These are phyloP conservation scores for Colletotrichum costaricense DNA, from an alignment of 2,329 filamentous ascomycete genomes.

Conservation along the genomic window DNA sequence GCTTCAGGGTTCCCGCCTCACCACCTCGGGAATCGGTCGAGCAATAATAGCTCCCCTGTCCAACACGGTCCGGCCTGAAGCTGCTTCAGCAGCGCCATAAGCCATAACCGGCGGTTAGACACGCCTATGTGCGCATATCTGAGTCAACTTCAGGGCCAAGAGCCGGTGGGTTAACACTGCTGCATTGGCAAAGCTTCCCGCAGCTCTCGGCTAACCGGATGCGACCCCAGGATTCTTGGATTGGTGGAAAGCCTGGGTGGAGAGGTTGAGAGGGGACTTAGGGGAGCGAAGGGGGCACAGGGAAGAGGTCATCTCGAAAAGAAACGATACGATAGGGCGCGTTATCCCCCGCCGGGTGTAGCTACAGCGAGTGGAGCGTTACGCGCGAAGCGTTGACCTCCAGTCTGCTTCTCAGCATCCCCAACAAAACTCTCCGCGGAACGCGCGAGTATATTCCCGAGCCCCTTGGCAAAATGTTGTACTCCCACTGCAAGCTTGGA, in stretches of 20 bases:
- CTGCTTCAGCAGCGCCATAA: background rate
- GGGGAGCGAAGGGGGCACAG: background rate
- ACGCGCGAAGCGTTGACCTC: background rate
- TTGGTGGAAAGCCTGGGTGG: constrained; percentile 30
- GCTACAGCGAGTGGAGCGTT: background rate
- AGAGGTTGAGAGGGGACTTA: constrained; percentile 9
- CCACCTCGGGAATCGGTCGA: constrained; percentile 13
- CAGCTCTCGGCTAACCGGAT: constrained; percentile 22
- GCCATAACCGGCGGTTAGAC: background rate
- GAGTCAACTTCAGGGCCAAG: constrained; percentile 18
- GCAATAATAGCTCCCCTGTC: background rate
- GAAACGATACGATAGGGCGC: constrained; percentile 27
- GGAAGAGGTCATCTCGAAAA: constrained; percentile 29
- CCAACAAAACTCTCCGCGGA: background rate
- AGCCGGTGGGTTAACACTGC: background rate
- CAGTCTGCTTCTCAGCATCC: background rate
- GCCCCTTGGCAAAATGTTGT: background rate
- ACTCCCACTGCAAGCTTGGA: no score
- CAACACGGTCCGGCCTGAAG: background rate
- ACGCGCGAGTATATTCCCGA: background rate
- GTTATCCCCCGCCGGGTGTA: background rate
- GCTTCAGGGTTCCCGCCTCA: constrained; percentile 22
- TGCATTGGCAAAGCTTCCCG: background rate
- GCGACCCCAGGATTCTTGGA: constrained; percentile 4
- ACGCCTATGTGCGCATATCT: background rate